These are phyloP conservation scores for Saccharum spontaneum DNA, from an alignment of 176 grass and related monocot genomes.

Conservation along the genomic window DNA sequence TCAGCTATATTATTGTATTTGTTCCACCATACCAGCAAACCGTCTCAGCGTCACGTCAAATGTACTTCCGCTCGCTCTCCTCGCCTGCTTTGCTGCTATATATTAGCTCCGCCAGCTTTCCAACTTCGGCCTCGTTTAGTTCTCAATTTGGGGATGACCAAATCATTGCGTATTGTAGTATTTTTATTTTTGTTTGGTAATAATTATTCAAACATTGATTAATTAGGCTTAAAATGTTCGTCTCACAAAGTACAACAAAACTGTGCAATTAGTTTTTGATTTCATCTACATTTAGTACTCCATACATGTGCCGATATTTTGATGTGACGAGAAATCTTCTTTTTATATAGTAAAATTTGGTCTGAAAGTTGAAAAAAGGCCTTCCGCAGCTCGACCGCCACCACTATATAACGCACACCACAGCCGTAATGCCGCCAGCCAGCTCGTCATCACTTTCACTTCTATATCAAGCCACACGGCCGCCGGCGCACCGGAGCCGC, in stretches of 20 bases:
- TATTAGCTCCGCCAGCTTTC: conserved; percentile 18
- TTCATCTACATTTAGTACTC: too few relatives aligned
- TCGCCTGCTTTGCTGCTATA: conserved; percentile 19
- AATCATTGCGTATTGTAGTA: too few relatives aligned
- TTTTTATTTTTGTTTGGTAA: too few relatives aligned
- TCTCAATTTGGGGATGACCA: too few relatives aligned
- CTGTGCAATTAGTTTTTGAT: too few relatives aligned
- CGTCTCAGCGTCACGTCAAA: conserved; percentile 26
- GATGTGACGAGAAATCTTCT: too few relatives aligned
- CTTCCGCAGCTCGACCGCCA: neutral
- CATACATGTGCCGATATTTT: too few relatives aligned
- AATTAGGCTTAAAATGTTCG: too few relatives aligned
- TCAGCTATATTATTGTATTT: conserved; percentile 1
- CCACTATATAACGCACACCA: conserved; percentile 10
- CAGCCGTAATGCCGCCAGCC: neutral
- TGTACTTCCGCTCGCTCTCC: conserved; percentile 23
- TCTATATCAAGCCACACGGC: neutral
- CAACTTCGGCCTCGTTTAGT: neutral
- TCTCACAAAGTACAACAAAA: too few relatives aligned
- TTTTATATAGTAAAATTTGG: too few relatives aligned
- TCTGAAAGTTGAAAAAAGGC: too few relatives aligned
- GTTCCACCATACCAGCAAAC: neutral
- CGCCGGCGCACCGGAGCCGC: neutral
- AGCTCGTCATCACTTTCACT: neutral
- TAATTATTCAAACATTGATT: too few relatives aligned